Evolutionary conservation across 345 rosid genomes (phyloP), one percentile per base, ranked within the genome.

Genomic region (Aegle marmelos): DNA sequence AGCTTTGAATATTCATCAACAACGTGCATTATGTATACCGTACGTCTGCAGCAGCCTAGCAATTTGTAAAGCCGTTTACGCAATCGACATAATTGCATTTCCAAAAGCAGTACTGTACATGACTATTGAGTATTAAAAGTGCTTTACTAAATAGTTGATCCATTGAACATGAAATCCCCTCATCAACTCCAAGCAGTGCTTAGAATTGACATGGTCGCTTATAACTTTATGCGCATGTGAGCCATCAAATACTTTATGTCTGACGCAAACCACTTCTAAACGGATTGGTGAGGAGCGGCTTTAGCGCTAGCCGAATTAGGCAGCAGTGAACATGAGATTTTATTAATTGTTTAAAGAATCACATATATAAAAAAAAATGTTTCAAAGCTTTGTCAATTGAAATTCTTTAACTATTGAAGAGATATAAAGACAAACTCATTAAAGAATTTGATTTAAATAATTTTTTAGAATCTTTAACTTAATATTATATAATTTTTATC

Each of bases 321-420:
- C 45, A 10, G 45, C 9, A 11, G 10, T 0, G 4, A 9, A 39
- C 0, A 39, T 39, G 0, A 39, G 1, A 39, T 39, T 39, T 39
- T 39, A 39, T 2, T 39, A 2, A 39, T 39, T 9, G 9, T 39
- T 39, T 39, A 0, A 39, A 39, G 13, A 39, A 13, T 0, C 0
- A 39, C 0, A 9, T 9, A 39, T 9, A 39, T 9, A 39, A 39
- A 9, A 39, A 9, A 36, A 37, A 39, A 9, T 39, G 0, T 39
- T 39, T 0, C 0, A 39, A 39, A 9, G 0, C 0, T 39, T 0
- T 39, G n/a, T 39, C 2, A 9, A 39, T 39, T 39, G 0, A 39
- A 39, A 39, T 39, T 9, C 13, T 39, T 39, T 1, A 9, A 0
- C 9, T 9, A 39, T 39, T 9, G 3, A 39, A 9, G 45, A 9